A percentile compares a stretch with the other conserved stretches of the same genome.
These are phyloP conservation scores for Botrytis sinoallii DNA, from an alignment of 2,329 filamentous ascomycete species.

Conservation along the genomic window DNA sequence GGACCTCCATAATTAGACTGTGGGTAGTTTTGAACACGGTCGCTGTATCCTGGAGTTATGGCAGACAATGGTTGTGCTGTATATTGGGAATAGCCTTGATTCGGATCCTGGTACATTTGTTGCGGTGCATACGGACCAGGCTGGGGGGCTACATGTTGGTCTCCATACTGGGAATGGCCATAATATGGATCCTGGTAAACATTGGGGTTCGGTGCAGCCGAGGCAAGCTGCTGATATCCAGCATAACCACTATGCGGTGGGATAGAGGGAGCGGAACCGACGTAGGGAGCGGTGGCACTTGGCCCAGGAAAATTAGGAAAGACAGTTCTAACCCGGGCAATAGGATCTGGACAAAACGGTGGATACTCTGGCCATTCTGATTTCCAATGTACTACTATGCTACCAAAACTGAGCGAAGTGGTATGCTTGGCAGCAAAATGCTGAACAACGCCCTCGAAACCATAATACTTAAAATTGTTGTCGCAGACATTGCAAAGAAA, in stretches of 20 bases:
- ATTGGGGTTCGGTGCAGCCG: constrained; percentile 29
- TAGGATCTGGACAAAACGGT: constrained; percentile 66
- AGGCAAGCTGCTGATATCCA: constrained; percentile 35
- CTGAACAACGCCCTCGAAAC: constrained; percentile 75
- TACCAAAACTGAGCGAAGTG: constrained; percentile 64
- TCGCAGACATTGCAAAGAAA: constrained; percentile 74
- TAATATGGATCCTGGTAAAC: constrained; percentile 38
- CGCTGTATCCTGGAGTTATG: constrained; percentile 28
- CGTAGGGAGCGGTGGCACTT: constrained; percentile 37
- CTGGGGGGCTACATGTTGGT: constrained; percentile 36
- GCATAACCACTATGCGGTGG: constrained; percentile 39
- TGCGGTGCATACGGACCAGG: constrained; percentile 35
- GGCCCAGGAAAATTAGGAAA: constrained; percentile 37
- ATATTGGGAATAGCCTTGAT: constrained; percentile 29
- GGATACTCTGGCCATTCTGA: constrained; percentile 74
- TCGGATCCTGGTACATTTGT: constrained; percentile 30
- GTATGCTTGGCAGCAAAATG: constrained; percentile 85
- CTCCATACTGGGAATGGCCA: constrained; percentile 37
- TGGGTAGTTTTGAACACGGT: constrained; percentile 29
- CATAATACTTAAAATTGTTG: constrained; percentile 63
- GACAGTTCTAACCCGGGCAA: constrained; percentile 37
- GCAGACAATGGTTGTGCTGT: constrained; percentile 28
- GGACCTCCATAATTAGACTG: constrained; percentile 31
- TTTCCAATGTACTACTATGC: constrained; percentile 73
- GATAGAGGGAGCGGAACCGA: constrained; percentile 31